These are phyloP conservation scores for Eucalyptus dawsonii DNA, from an alignment of 345 rosid genomes.

Conservation along the genomic window DNA sequence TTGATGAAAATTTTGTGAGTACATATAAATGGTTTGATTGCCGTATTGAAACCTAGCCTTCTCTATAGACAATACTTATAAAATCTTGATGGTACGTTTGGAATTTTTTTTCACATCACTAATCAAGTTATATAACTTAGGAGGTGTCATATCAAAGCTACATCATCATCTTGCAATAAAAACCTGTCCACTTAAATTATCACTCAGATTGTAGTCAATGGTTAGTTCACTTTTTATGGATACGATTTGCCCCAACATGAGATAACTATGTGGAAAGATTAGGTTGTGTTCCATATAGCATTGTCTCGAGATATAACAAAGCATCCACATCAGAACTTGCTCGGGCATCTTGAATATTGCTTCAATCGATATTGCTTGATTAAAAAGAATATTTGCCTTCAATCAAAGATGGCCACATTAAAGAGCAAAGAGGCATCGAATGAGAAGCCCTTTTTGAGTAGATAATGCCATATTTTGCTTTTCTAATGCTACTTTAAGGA, in stretches of 20 bases:
- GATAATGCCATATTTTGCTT: not conserved
- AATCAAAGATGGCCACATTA: not conserved
- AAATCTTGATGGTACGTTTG: not conserved
- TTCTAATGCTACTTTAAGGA: not conserved
- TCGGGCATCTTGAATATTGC: not conserved
- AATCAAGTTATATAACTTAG: not conserved
- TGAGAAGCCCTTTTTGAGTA: not conserved
- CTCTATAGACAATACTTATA: not conserved
- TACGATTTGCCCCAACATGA: not conserved
- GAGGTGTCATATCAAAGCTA: not conserved
- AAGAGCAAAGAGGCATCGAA: not conserved
- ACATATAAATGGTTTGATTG: not conserved
- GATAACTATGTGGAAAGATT: not conserved
- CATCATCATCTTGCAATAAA: not conserved
- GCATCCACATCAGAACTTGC: not conserved
- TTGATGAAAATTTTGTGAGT: not conserved
- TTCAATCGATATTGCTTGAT: not conserved
- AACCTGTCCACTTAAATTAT: not conserved
- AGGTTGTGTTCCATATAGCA: not conserved
- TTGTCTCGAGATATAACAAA: not conserved
- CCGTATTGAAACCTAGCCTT: not conserved
- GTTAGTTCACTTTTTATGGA: not conserved
- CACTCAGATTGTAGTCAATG: not conserved
- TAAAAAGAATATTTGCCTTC: not conserved
- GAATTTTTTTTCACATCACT: not conserved